phyloP scores from a whole-genome alignment of 108 stramenopile genomes.

The Nitzschia sp. region DNA sequence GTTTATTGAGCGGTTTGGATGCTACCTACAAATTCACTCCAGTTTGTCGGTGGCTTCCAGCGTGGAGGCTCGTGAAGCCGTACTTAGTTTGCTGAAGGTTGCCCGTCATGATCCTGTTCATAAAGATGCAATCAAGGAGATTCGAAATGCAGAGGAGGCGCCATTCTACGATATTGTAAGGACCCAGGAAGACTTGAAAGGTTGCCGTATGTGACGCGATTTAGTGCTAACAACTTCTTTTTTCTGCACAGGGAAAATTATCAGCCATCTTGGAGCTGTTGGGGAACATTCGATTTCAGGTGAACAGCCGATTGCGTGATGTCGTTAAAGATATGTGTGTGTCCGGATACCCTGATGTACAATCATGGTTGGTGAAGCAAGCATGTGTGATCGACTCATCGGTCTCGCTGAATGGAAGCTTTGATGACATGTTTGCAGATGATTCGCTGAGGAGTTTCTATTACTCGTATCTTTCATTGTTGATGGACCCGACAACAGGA shows the following conservation, averaged over 20 bases:
- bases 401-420: not conserved
- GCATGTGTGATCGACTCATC: constrained; percentile 29
- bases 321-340: constrained; percentile 54
- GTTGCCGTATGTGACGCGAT: not conserved
- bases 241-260: constrained; percentile 47
- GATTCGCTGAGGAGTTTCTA: constrained; percentile 41
- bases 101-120: constrained; percentile 76
- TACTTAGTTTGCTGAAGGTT: constrained; percentile 50
- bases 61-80: constrained; percentile 41
- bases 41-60: constrained; percentile 60
- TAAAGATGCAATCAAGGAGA: constrained; percentile 55
- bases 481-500: constrained; percentile 70
- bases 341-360: constrained; percentile 81
- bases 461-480: constrained; percentile 64
- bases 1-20: constrained; percentile 68
- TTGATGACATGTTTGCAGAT: not conserved
- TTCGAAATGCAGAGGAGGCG: constrained; percentile 43
- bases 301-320: constrained; percentile 19
- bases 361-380: constrained; percentile 69
- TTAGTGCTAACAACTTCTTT: not conserved
- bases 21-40: constrained; percentile 71
- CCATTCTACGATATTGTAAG: constrained; percentile 78
- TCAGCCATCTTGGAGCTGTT: constrained; percentile 64
- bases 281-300: constrained; percentile 29
- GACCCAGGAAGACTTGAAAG: not conserved